A percentile compares a stretch with the other conserved stretches of the same genome.
phyloP scores from a whole-genome alignment of 1,139 yeast genomes.

The Yamadazyma atlantica region DNA sequence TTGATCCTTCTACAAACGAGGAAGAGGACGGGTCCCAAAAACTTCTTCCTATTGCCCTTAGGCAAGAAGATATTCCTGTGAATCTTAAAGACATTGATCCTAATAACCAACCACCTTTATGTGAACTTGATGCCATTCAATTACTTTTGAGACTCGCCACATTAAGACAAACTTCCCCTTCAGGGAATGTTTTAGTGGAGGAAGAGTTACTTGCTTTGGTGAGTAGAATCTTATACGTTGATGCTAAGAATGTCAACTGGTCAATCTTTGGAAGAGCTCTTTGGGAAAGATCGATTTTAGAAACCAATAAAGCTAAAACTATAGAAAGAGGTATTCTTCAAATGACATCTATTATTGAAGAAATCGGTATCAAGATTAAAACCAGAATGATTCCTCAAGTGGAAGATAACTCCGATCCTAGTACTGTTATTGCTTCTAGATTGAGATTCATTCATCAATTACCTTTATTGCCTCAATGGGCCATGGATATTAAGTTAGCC shows the following conservation, averaged over 20 bases:
- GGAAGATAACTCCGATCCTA: conserved; percentile 20
- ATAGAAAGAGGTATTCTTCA: conserved; percentile 93
- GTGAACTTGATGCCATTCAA: conserved; percentile 71
- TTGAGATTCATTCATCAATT: conserved; percentile 71
- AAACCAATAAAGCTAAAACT: conserved; percentile 77
- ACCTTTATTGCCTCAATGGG: conserved; percentile 83
- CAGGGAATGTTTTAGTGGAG: conserved; percentile 66
- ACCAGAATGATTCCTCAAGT: conserved; percentile 59
- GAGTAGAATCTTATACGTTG: conserved; percentile 62
- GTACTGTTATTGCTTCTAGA: conserved; percentile 46
- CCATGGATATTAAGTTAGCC: conserved; percentile 78
- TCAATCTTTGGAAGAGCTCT: conserved; percentile 76
- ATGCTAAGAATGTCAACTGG: conserved; percentile 62
- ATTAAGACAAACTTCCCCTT: conserved; percentile 70
- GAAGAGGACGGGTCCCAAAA: conserved; percentile 25
- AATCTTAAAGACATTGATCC: conserved; percentile 65
- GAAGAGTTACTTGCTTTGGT: conserved; percentile 81
- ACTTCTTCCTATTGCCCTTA: conserved; percentile 60
- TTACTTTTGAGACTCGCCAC: conserved; percentile 66
- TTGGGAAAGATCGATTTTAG: conserved; percentile 88
- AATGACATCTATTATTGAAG: conserved; percentile 90
- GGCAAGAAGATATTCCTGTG: conserved; percentile 62
- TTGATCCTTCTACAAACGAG: conserved; percentile 27
- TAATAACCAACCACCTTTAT: conserved; percentile 73
- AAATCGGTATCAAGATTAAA: conserved; percentile 70